Conservation (phyloP, 225 moss, liverwort and hornwort species). For the Asterella californica region DNA sequence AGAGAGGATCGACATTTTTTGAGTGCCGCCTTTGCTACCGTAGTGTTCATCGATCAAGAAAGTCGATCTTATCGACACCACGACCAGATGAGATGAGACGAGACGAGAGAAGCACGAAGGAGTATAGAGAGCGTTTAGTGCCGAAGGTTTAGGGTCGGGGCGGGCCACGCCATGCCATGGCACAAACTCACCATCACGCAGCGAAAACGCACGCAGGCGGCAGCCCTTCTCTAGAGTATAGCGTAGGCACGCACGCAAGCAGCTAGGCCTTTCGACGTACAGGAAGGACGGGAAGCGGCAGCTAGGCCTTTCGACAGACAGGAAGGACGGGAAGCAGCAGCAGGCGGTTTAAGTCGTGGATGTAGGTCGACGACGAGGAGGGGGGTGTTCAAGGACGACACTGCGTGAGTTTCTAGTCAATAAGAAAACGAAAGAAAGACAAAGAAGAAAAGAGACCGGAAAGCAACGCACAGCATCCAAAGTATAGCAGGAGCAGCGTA, state of each 20-base stretch:
- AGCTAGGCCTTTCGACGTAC: background rate
- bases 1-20: no score
- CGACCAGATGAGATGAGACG: no score
- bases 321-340: background rate
- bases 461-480: background rate
- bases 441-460: background rate
- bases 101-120: no score
- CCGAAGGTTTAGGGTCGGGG: conserved; percentile 10
- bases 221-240: background rate
- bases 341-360: background rate
- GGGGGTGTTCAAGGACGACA: background rate
- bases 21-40: no score
- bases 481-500: background rate
- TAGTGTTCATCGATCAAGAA: no score
- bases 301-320: background rate
- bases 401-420: no score
- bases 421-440: background rate
- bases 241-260: background rate
- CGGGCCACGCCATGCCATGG: background rate
- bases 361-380: background rate
- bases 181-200: no score
- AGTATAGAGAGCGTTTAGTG: background rate
- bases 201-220: no score
- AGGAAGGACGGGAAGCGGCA: background rate
- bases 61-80: no score